Percentiles rank a stretch among this genome's conserved stretches.
Conservation (phyloP, 2,329 filamentous ascomycete species). For the Exophiala phaeomuriformis region DNA sequence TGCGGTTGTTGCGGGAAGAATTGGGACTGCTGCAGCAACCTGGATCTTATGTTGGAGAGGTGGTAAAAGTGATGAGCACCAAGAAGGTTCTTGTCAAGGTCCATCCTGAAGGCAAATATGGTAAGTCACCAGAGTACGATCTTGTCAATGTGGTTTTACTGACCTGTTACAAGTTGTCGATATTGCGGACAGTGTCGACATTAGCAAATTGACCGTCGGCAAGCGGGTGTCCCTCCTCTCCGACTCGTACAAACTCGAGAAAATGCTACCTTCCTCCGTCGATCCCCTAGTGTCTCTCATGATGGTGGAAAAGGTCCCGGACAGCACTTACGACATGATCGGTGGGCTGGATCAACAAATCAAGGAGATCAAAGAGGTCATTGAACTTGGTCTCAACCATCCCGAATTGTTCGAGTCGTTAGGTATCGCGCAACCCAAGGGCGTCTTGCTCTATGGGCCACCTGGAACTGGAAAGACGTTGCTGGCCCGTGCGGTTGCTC, state of each 20-base stretch:
- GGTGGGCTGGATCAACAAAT: conserved; percentile 97
- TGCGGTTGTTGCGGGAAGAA: conserved; percentile 89
- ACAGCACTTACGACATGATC: conserved; percentile 99
- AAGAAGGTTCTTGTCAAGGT: conserved; percentile 99
- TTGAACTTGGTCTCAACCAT: conserved; percentile 96
- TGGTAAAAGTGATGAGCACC: conserved; percentile 99
- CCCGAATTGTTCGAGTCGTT: conserved; percentile 98
- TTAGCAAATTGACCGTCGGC: conserved; percentile 89
- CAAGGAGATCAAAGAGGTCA: conserved; percentile 99
- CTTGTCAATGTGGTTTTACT: conserved; percentile 7
- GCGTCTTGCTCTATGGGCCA: conserved; percentile 90
- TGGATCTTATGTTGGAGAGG: conserved; percentile 95
- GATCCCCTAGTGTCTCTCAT: conserved; percentile 97
- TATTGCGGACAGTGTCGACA: conserved; percentile 87
- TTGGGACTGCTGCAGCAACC: conserved; percentile 92
- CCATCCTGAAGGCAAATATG: conserved; percentile 99
- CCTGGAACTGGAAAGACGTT: conserved; percentile 97
- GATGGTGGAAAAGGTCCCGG: conserved; percentile 99
- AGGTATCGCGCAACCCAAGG: conserved; percentile 96
- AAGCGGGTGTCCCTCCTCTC: conserved; percentile 96
- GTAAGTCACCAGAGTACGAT: conserved; percentile 46
- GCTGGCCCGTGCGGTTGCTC: conserved; percentile 86
- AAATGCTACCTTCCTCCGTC: conserved; percentile 95
- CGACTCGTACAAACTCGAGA: conserved; percentile 97
- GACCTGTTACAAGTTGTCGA: conserved; percentile 67